Conservation (phyloP, 169 alveolate genomes). For the Neospora caninum region DNA sequence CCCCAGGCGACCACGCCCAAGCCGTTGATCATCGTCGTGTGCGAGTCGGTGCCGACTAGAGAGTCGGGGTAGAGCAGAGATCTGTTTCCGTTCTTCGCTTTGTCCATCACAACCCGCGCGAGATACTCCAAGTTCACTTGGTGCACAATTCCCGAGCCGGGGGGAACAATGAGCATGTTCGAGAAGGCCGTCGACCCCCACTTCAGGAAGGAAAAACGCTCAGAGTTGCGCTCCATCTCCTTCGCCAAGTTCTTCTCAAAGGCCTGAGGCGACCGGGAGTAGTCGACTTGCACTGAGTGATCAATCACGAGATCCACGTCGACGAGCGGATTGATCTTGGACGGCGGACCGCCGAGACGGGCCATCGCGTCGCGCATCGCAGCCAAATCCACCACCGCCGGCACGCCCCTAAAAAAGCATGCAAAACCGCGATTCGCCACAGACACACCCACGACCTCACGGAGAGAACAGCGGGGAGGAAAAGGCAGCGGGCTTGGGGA, state of each 20-base stretch:
- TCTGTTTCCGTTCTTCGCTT: background rate
- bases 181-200: constrained; percentile 97
- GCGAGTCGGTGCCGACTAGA: constrained; percentile 95
- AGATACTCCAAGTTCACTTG: constrained; percentile 90
- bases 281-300: constrained; percentile 96
- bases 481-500: too few species aligned
- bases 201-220: constrained; percentile 94
- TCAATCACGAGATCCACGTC: constrained; percentile 97
- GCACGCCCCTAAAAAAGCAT: constrained; percentile 89
- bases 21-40: constrained; percentile 98
- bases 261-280: constrained; percentile 73
- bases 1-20: constrained; percentile 98
- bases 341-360: constrained; percentile 91
- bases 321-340: constrained; percentile 92
- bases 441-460: background rate
- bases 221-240: constrained; percentile 92
- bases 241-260: constrained; percentile 89
- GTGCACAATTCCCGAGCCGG: constrained; percentile 98
- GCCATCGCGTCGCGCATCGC: constrained; percentile 97
- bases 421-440: background rate
- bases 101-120: constrained; percentile 85
- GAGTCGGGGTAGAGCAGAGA: constrained; percentile 91
- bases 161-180: constrained; percentile 95
- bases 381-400: constrained; percentile 96
- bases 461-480: too few species aligned